phyloP scores from a whole-genome alignment of 805 yeast genomes.

The Suhomyces sp. region DNA sequence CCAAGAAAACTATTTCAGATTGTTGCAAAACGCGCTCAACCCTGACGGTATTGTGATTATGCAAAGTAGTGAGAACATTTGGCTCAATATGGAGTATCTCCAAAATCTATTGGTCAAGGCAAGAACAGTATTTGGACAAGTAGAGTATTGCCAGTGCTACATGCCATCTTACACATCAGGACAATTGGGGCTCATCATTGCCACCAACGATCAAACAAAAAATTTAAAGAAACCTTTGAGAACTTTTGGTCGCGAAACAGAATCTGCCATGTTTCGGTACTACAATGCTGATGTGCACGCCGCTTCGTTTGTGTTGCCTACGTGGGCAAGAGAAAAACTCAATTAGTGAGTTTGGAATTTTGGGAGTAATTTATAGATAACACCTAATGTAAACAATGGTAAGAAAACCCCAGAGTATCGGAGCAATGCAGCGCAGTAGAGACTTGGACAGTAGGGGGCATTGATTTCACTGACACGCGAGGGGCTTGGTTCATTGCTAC shows the following conservation, averaged over 20 bases:
- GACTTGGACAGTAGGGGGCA: too few relatives aligned
- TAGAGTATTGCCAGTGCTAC: constrained; percentile 70
- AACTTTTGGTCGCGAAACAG: constrained; percentile 40
- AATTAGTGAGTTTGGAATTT: not conserved
- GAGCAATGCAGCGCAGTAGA: too few relatives aligned
- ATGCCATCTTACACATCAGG: constrained; percentile 90
- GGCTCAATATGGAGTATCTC: constrained; percentile 63
- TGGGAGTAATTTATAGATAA: not conserved
- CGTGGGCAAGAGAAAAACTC: constrained; percentile 54
- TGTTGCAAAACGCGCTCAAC: constrained; percentile 61
- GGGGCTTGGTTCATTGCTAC: too few relatives aligned
- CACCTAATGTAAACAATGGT: not conserved
- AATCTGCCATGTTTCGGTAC: constrained; percentile 53
- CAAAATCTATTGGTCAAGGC: constrained; percentile 48
- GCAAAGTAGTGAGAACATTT: constrained; percentile 73
- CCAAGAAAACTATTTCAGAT: constrained; percentile 69
- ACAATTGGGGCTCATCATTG: constrained; percentile 75
- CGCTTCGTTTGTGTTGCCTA: constrained; percentile 75
- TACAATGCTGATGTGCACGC: constrained; percentile 65
- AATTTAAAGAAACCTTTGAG: constrained; percentile 54
- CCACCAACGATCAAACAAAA: constrained; percentile 52
- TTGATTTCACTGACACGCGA: too few relatives aligned
- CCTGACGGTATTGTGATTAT: constrained; percentile 70
- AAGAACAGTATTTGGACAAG: constrained; percentile 54
- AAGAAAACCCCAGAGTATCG: not conserved